These are phyloP conservation scores for Podosphaera aphanis DNA, from an alignment of 2,329 filamentous ascomycete species.

Conservation along the genomic window DNA sequence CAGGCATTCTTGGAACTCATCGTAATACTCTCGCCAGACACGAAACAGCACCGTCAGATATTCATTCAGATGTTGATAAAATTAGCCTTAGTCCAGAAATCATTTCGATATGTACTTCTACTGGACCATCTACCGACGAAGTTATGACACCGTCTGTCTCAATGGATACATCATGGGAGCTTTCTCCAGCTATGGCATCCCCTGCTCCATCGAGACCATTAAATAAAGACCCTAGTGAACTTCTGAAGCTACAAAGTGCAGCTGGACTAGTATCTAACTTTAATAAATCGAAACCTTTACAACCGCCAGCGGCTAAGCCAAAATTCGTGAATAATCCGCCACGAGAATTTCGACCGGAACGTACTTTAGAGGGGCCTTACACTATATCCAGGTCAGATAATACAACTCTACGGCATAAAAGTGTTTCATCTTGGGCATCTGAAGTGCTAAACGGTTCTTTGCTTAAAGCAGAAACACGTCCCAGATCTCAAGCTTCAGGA, in stretches of 20 bases:
- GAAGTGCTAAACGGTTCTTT: not conserved
- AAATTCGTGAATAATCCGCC: not conserved
- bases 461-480: not conserved
- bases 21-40: not conserved
- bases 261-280: not conserved
- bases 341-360: not conserved
- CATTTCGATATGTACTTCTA: not conserved
- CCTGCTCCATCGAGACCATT: not conserved
- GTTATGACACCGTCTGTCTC: not conserved
- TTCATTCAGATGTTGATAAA: not conserved
- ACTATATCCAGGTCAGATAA: not conserved
- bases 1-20: not conserved
- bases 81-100: not conserved
- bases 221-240: not conserved
- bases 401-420: not conserved
- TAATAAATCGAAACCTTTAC: not conserved
- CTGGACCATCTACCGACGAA: not conserved
- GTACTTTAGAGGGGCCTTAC: not conserved
- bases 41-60: not conserved
- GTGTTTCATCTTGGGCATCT: not conserved
- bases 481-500: not conserved
- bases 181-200: not conserved
- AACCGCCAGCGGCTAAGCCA: not conserved
- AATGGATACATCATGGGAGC: not conserved
- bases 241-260: not conserved